Evolutionary conservation across 108 stramenopile genomes (phyloP), one percentile per base, ranked within the genome.

Genomic region (Cyclotella kingstonii): DNA sequence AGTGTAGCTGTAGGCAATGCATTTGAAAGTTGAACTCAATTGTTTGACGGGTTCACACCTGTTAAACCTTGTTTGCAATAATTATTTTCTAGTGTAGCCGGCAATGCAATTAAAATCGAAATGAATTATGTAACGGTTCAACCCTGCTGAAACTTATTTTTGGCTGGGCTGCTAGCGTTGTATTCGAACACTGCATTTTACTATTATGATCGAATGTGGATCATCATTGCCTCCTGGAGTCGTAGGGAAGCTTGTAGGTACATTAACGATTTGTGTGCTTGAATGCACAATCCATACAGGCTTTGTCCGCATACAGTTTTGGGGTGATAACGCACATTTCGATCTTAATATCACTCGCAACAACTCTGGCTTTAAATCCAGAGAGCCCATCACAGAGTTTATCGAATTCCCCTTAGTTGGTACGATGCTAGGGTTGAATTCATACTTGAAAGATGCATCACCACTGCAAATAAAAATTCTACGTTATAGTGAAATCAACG

Each of bases 401-500:
- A 41, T 62, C 7, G 54, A 70, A 46, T 46, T 48, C 38, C 60
- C 60, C 10, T 38, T 75, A 12, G 38, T 75, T 27, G 73, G 73
- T 3, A 58, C 48, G 15, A 26, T 38, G 26, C 14, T 12, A 12
- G 59, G 44, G 22, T 19, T 75, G 1, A 28, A 55, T 2, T 61
- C 23, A 17, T 75, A 75, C 46, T 41, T 75, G n/a, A 47, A 28
- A 27, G 73, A 75, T 61, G 73, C 73, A 2, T 75, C 73, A 8
- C 73, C 73, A 23, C 31, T 75, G 36, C 45, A 51, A 19, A 54
- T 75, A 2, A 31, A 42, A 40, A 40, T 73, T 29, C 21, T 52
- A 22, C 25, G 50, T 5, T 47, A 9, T 10, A 15, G 25, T 14
- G 21, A 61, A 48, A 18, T 12, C 47, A 11, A 18, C 14, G 33